These are phyloP conservation scores for Eucalyptus tenuipes DNA, from an alignment of 345 rosid genomes.

Conservation along the genomic window DNA sequence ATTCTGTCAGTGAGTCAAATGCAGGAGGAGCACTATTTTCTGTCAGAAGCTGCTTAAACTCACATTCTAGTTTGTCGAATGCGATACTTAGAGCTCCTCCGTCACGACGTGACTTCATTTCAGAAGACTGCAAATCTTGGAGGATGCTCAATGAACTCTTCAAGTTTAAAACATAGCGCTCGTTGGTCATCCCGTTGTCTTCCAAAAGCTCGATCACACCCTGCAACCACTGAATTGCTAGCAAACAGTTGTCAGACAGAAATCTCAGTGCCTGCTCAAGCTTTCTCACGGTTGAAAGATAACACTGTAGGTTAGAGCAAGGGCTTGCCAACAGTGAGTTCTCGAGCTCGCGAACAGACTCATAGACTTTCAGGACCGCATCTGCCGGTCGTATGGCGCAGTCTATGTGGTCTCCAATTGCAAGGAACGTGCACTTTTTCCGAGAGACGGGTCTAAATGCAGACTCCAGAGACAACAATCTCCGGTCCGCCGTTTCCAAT, in stretches of 20 bases:
- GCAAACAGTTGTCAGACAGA: conserved; percentile 48
- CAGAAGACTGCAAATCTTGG: conserved; percentile 21
- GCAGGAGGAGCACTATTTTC: conserved; percentile 8
- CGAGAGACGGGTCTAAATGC: conserved; percentile 6
- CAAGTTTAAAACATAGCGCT: conserved; percentile 19
- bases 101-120: conserved; percentile 9
- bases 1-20: not conserved
- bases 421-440: conserved; percentile 18
- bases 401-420: conserved; percentile 36
- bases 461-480: conserved; percentile 28
- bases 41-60: conserved; percentile 35
- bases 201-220: conserved; percentile 30
- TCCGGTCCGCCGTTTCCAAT: conserved; percentile 17
- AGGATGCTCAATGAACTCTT: conserved; percentile 28
- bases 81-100: conserved; percentile 45
- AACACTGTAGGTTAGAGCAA: conserved; percentile 8
- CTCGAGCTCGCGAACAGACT: conserved; percentile 38
- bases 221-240: conserved; percentile 67
- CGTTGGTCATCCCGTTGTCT: conserved; percentile 21
- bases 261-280: conserved; percentile 57
- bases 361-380: conserved; percentile 40
- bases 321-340: conserved; percentile 16
- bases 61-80: conserved; percentile 29
- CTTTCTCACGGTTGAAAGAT: conserved; percentile 30
- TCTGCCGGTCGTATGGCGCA: conserved; percentile 45